Base-by-base conservation (phyloP, 805 yeast genomes). In the Hanseniaspora taiwanica region DNA sequence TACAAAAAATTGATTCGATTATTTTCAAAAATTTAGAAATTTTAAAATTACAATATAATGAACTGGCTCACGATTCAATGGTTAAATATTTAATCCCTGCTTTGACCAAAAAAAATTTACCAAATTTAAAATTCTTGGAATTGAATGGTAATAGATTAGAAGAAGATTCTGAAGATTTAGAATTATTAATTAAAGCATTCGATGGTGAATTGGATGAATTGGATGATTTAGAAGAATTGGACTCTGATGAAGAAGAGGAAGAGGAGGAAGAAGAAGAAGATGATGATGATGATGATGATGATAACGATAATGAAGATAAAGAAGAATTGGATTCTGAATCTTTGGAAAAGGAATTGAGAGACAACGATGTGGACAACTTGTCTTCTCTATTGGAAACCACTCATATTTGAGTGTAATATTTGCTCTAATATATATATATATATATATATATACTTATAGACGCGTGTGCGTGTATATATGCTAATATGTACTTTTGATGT, bases 101-200 rank as follows among this genome's bases (percentile, higher is more conserved):
- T 6, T 77, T 77, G 16, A 62, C 85, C 38, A 59, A 64, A 16
- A 52, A 60, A 16, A 71, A 71, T 37, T 63, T 89, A 50, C 80
- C 81, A 33, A 64, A 66, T 17, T 68, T 91, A 56, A 65, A 73
- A 54, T 40, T 54, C 8, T 67, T 91, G 48, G 97, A 91, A 66
- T 71, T 91, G 48, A 89, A 91, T 55, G 99, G 99, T 56, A 91
- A 91, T 64, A 69, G 83, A 56, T 81, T 91, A 52, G 83, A 83
- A 38, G 97, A 91, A 59, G 97, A 89, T 48, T 76, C 83, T 33
- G 81, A 76, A 44, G 65, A 70, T 17, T 59, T 91, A 42, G 81
- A 75, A 40, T 60, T 64, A 39, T 73, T 89, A 47, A 68, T 59
- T 37, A 73, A 66, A 17, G 58, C 77, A 14, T 85, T 89, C 49